A percentile compares a stretch with the other conserved stretches of the same genome.
These are phyloP conservation scores for Plectosphaerella sp. DNA, from an alignment of 2,329 filamentous ascomycete genomes.

Conservation along the genomic window DNA sequence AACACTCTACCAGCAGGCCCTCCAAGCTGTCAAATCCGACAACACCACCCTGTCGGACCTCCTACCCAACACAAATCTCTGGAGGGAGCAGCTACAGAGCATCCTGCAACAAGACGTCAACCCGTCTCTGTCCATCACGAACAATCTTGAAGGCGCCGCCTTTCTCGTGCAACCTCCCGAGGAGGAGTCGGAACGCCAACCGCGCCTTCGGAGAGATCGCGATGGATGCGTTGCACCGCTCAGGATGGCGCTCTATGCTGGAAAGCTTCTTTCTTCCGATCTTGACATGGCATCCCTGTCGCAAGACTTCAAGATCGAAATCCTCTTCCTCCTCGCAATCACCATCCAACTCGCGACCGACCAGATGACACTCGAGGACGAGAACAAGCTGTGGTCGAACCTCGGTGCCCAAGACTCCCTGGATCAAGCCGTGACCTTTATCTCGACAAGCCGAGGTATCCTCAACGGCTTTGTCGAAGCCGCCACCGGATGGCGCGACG, in stretches of 20 bases:
- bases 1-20: conserved; percentile 47
- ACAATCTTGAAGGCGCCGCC: conserved; percentile 64
- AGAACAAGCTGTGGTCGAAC: conserved; percentile 42
- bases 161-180: conserved; percentile 48
- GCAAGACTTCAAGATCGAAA: conserved; percentile 37
- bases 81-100: conserved; percentile 57
- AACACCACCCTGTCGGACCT: conserved; percentile 37
- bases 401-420: conserved; percentile 29
- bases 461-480: conserved; percentile 27
- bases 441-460: conserved; percentile 32
- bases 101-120: conserved; percentile 51
- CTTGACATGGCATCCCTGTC: conserved; percentile 34
- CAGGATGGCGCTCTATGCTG: conserved; percentile 69
- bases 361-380: conserved; percentile 41
- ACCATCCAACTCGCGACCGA: conserved; percentile 49
- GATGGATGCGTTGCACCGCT: conserved; percentile 69
- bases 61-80: conserved; percentile 60
- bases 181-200: conserved; percentile 7
- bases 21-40: conserved; percentile 30
- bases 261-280: conserved; percentile 46
- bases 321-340: conserved; percentile 47
- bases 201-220: conserved; percentile 51
- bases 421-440: conserved; percentile 36
- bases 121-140: conserved; percentile 69
- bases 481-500: conserved; percentile 32